phyloP scores from a whole-genome alignment of 352 stramenopile species.

The Plasmopara halstedii region DNA sequence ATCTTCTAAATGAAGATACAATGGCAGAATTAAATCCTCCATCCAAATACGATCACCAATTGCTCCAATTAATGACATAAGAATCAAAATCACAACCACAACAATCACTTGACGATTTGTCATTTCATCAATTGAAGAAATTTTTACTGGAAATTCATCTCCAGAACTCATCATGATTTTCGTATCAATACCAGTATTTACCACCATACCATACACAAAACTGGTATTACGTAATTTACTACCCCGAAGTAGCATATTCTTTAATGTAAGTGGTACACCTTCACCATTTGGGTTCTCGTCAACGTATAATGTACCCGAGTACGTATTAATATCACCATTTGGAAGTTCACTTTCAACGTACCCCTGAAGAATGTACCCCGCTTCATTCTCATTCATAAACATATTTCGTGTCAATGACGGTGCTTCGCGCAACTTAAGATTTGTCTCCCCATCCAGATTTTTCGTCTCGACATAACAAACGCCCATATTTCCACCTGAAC shows the following conservation, averaged over 20 bases:
- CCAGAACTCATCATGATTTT: conserved; percentile 91
- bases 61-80: conserved; percentile 67
- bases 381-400: conserved; percentile 62
- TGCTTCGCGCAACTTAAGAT: conserved; percentile 78
- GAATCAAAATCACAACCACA: conserved; percentile 57
- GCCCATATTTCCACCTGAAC: conserved; percentile 54
- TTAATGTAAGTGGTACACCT: conserved; percentile 55
- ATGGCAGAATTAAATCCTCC: conserved; percentile 24
- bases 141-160: conserved; percentile 75
- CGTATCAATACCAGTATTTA: conserved; percentile 89
- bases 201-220: conserved; percentile 83
- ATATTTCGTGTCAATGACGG: conserved; percentile 44
- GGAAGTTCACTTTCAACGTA: conserved; percentile 76
- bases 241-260: conserved; percentile 88
- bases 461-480: conserved; percentile 88
- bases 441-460: conserved; percentile 83
- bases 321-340: conserved; percentile 76
- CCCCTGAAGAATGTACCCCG: conserved; percentile 51
- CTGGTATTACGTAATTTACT: conserved; percentile 88
- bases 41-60: conserved; percentile 55
- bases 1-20: conserved; percentile 29
- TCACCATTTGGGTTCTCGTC: conserved; percentile 40
- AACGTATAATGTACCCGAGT: conserved; percentile 64
- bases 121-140: conserved; percentile 80
- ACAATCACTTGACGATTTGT: conserved; percentile 82